Evolutionary conservation across 441 rosid genomes (phyloP), one percentile per base, ranked within the genome.

Genomic region (Heliophila coronopifolia): DNA sequence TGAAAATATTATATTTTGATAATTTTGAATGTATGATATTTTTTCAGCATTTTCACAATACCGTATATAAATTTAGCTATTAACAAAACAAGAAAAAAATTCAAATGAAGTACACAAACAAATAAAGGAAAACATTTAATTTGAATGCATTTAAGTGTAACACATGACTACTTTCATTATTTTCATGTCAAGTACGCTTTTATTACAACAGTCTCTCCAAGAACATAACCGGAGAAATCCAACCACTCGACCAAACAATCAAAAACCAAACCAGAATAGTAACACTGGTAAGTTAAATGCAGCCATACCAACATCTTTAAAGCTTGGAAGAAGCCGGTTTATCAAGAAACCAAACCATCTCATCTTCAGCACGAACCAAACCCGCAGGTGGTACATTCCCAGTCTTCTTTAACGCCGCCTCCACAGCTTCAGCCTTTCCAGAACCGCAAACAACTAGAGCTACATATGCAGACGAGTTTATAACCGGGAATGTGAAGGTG

Each of bases 281-380:
- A 47, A 49, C 54, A 56, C n/a, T 56, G 49, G 4, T 57, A 4
- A 7, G 1, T 9, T 0, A 14, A 19, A 30, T 5, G 22, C 31
- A 23, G 23, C 9, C 38, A 26, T 1, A 15, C 11, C 13, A 7
- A 9, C 11, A n/a, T 19, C n/a, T 63, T 59, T 63, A 82, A 4
- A 86, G 84, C 71, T 85, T 81, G 4, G 91, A 84, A 61, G 76
- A 78, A 0, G 96, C 92, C 28, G 54, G 77, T 64, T 84, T 82
- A 77, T 90, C 96, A 63, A 86, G 63, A 71, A 86, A 84, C 96
- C 93, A 90, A 67, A 77, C 70, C 7, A 84, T 43, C 59, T 86
- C 83, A 7, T 70, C 83, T 63, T 86, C 90, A 5, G 96, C 80
- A 1, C 69, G 53, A 42, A 84, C 90, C 53, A 69, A 69, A 54